Evolutionary conservation across 1,139 yeast species (phyloP), one percentile per base, ranked within the genome.

Genomic region (Pichia sp.): DNA sequence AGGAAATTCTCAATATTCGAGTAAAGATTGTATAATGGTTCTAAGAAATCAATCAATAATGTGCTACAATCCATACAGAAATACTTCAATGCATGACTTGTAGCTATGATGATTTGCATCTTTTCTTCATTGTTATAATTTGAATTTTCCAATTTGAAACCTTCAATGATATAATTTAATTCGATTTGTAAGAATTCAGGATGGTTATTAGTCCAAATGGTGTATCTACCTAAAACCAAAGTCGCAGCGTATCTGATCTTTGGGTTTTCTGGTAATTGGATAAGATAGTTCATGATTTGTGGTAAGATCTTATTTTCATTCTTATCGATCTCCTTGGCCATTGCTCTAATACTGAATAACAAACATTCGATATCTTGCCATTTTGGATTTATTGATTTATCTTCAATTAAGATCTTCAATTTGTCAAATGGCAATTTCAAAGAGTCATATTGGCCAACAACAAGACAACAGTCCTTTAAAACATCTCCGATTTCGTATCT

Each of bases 401-500:
- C 24, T 42, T 43, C 52, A 52, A 79, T 65, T 20, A 71, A 62
- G 4, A 63, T 53, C 56, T 76, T 76, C 45, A 84, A 71, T 56
- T 73, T 75, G 41, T 68, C 69, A 60, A 81, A 82, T 19, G 91
- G 88, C 44, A 81, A 76, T 38, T 69, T 67, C 32, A 94, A 71
- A 0, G 96, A 90, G 37, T 67, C 71, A 5, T 79, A 69, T 3
- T 95, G 76, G 0, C 98, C 98, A 36, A 88, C 82, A 3, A 93
- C 91, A 2, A 88, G 86, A 58, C 97, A 88, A 67, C 98, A 90
- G 64, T 91, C 96, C 62, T 93, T 94, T 53, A 94, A 71, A 12
- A 93, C 96, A 64, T 93, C 98, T 28, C 98, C 98, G 87, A 93
- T 88, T 53, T 90, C 96, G 67, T 93, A 94, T 59, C 99, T 76